These are phyloP conservation scores for Mycocentrospora acerina DNA, from an alignment of 2,329 filamentous ascomycete genomes.

Conservation along the genomic window DNA sequence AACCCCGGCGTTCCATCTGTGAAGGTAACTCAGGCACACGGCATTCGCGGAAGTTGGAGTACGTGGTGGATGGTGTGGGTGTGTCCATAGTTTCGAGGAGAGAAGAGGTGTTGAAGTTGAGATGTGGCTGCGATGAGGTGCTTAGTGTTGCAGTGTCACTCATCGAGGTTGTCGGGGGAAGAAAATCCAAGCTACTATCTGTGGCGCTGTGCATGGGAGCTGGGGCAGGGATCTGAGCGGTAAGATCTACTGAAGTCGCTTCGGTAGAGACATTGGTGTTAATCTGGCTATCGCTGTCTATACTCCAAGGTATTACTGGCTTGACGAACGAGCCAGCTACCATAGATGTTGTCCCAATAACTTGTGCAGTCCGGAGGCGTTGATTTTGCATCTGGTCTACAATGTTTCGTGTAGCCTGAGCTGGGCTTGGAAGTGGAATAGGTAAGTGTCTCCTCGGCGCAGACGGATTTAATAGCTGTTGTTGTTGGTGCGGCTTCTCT, in stretches of 20 bases:
- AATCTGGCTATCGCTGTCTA: constrained; percentile 10
- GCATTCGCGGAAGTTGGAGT: constrained; percentile 21
- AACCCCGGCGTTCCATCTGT: constrained; percentile 31
- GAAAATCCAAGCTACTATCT: constrained; percentile 13
- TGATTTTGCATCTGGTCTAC: constrained; percentile 37
- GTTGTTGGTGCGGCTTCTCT: constrained; percentile 22
- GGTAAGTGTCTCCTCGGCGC: constrained; percentile 33
- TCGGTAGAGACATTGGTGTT: constrained; percentile 7
- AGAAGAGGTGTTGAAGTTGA: constrained; percentile 28
- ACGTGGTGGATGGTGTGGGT: constrained; percentile 12
- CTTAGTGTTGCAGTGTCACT: constrained; percentile 10
- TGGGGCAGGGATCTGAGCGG: constrained; percentile 7
- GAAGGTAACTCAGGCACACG: constrained; percentile 12
- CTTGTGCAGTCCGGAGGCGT: constrained; percentile 29
- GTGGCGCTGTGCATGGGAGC: constrained; percentile 5
- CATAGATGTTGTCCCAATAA: constrained; percentile 12
- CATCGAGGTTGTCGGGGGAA: constrained; percentile 9
- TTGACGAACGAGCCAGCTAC: constrained; percentile 18
- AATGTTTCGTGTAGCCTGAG: constrained; percentile 24
- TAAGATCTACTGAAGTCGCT: constrained; percentile 10
- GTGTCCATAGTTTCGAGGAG: constrained; percentile 24
- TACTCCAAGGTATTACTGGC: constrained; percentile 23
- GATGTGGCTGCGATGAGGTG: constrained; percentile 11
- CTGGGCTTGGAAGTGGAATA: constrained; percentile 32
- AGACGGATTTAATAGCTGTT: constrained; percentile 13